Base-by-base conservation (phyloP, 257 asterid species). In the Forsythia suspensa region DNA sequence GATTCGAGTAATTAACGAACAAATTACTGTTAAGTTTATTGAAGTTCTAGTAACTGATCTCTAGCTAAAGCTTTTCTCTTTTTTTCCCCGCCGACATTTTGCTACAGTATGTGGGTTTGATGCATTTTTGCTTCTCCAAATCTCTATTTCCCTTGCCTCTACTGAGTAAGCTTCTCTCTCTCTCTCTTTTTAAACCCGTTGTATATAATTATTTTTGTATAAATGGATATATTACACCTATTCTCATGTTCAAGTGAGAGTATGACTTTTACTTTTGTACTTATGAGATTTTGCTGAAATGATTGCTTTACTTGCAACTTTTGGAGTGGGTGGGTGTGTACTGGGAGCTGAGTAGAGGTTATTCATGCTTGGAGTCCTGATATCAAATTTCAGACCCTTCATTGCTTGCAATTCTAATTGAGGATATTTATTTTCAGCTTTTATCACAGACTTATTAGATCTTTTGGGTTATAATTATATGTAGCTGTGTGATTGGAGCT, bases 91-190 rank as follows among this genome's bases (percentile, higher is more conserved):
- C 83, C 76, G 79, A 79, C 81, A 79, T 8, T 79, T 82, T 10
- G 52, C 71, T 57, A 12, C 21, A 10, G 73, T 34, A 21, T 52
- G 29, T 16, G 16, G 21, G 21, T 69, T 78, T 63, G 52, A 38
- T 38, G 8, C 38, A 46, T 4, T 71, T 39, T 38, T 6, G 6
- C 48, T 82, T 79, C 29, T 8, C 79, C 11, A 41, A 51, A 20
- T 42, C 76, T 71, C 41, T 44, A 46, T 78, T 48, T 69, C 68
- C 61, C 80, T 55, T 55, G 16, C 11, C 41, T 76, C 34, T 66
- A 66, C 75, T 75, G 76, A 34, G 86, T 85, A 68, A 82, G 89
- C 77, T 80, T 80, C 78, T 74, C 8, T 16, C 6, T 18, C 66
- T 13, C 79, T 72, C 67, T 51, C 21, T 71, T 78, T 51, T 72